phyloP scores from a whole-genome alignment of 352 stramenopile species.

The Phytophthora constricta region DNA sequence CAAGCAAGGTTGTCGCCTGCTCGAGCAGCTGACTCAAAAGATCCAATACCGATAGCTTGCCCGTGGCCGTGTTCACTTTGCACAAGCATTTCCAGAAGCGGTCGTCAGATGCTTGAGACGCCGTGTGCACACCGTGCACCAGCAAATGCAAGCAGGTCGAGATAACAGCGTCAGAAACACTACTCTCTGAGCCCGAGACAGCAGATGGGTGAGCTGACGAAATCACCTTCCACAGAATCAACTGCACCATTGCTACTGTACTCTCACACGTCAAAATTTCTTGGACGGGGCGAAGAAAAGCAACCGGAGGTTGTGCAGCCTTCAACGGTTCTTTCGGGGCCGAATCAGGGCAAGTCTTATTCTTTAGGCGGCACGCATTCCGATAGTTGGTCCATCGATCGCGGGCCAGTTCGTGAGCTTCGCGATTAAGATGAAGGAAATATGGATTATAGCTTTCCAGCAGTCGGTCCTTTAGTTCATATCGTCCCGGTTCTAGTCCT shows the following conservation, averaged over 20 bases:
- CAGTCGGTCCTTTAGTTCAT: conserved; percentile 76
- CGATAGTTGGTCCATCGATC: conserved; percentile 85
- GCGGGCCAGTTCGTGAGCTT: conserved; percentile 81
- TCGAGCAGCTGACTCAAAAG: conserved; percentile 63
- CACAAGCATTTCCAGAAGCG: conserved; percentile 67
- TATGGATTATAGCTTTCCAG: conserved; percentile 89
- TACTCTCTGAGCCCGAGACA: conserved; percentile 30
- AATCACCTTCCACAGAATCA: conserved; percentile 72
- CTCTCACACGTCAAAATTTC: conserved; percentile 71
- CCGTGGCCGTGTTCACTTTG: conserved; percentile 34
- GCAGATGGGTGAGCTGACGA: conserved; percentile 24
- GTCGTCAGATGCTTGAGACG: conserved; percentile 28
- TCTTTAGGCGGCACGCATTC: conserved; percentile 53
- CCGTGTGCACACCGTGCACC: conserved; percentile 79
- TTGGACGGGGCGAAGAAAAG: conserved; percentile 64
- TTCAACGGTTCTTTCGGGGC: conserved; percentile 53
- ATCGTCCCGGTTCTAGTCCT: conserved; percentile 79
- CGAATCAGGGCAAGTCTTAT: conserved; percentile 13
- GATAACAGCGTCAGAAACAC: conserved; percentile 82
- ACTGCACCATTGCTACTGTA: conserved; percentile 67
- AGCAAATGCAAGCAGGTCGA: conserved; percentile 85
- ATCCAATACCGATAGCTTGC: conserved; percentile 55
- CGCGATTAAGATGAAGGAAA: conserved; percentile 85
- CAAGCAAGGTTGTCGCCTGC: conserved; percentile 51
- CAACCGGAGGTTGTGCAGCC: conserved; percentile 42